Evolutionary conservation across 345 rosid genomes (phyloP), one percentile per base, ranked within the genome.

Genomic region (Pugionium cornutum): DNA sequence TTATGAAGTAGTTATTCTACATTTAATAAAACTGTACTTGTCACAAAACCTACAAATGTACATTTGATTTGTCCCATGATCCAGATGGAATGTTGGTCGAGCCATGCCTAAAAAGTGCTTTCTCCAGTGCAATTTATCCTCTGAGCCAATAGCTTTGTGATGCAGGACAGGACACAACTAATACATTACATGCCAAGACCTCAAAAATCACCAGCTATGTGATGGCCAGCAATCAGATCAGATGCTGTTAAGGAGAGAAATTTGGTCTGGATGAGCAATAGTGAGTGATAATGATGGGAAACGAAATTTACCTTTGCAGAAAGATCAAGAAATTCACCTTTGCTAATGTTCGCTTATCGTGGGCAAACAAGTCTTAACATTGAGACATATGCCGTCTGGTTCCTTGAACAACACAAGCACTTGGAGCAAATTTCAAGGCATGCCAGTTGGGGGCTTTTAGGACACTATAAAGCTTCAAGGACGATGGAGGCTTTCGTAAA

Each of bases 401-500:
- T 64, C 70, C 77, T 61, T 58, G 76, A 69, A 70, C 64, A 77
- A 70, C 77, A 73, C 81, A 76, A 69, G 80, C 80, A 73, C 77
- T 18, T 67, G 29, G 39, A 64, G 59, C 66, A 37, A 58, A 40
- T 66, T 77, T 52, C 68, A 65, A 58, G 54, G 72, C 65, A 48
- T 28, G 59, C 71, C 61, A 36, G 53, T 66, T 71, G 18, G 64
- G 51, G 55, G 42, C 37, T 7, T 36, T 8, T 27, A 4, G 51
- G 37, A 36, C 33, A 58, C 77, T 81, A 95, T 60, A 95, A 82
- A 46, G 91, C 79, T 80, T 95, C 99, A 76, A 95, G 81, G 67
- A 83, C 75, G 58, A 85, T 54, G 6, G 95, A 85, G 48, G 97
- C 91, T 79, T 95, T 95, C 64, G 96, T 84, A 80, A 95, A 95